Evolutionary conservation across 192 early-diverging fungal genomes (phyloP).

Genomic region (Coemansia sp.): DNA sequence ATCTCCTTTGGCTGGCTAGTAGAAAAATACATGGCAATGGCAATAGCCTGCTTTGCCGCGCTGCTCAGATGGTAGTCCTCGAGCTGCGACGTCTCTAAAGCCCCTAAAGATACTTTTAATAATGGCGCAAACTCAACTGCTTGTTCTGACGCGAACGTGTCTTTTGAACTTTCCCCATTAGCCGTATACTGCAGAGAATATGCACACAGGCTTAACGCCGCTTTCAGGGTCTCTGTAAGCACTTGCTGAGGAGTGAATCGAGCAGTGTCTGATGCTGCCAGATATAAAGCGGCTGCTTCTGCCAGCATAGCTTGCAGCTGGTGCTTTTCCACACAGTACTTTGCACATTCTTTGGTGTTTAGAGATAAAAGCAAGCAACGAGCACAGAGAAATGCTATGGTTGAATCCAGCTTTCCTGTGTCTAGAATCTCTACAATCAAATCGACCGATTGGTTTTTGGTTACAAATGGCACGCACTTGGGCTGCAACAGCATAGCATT

Average conservation of each 20-base stretch:
- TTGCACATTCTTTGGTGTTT: constrained; percentile 7
- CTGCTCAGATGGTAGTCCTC: constrained; percentile 15
- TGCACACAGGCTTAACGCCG: constrained; percentile 35
- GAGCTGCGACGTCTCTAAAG: constrained; percentile 7
- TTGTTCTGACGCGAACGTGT: constrained; percentile 24
- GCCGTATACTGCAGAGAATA: constrained; percentile 13
- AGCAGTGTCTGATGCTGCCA: background rate
- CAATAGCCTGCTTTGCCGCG: constrained; percentile 33
- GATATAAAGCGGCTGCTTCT: background rate
- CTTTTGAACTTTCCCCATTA: constrained; percentile 2
- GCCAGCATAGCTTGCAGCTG: constrained; percentile 21
- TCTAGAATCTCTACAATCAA: constrained; percentile 7
- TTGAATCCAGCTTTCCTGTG: background rate
- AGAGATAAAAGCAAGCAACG: constrained; percentile 33
- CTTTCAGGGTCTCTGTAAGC: constrained; percentile 38
- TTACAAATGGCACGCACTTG: constrained; percentile 12
- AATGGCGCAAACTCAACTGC: constrained; percentile 19
- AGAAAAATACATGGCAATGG: constrained; percentile 38
- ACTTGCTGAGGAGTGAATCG: constrained; percentile 32
- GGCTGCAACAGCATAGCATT: constrained; percentile 43
- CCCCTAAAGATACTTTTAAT: constrained; percentile 18
- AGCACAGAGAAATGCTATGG: constrained; percentile 33
- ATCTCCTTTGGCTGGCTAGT: constrained; percentile 16
- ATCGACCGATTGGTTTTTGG: constrained; percentile 12
- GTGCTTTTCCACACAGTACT: constrained; percentile 19